Percentiles rank a stretch among this genome's conserved stretches.
These are phyloP conservation scores for Geotrichum bryndzae DNA, from an alignment of 1,139 yeast species.

Conservation along the genomic window DNA sequence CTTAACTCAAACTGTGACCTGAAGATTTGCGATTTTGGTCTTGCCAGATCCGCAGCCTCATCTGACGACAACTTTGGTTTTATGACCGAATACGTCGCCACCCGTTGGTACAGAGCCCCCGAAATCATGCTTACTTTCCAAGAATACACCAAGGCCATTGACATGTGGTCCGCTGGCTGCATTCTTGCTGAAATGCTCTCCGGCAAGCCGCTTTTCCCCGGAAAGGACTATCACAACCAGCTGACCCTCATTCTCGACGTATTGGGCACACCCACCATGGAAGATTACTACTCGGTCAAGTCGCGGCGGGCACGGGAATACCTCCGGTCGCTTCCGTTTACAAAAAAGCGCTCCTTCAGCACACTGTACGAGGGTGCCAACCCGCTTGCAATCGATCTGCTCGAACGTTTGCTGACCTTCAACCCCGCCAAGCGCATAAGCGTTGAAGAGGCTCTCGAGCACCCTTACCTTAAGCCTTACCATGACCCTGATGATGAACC, in stretches of 20 bases:
- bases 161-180: slow-evolving; percentile 96
- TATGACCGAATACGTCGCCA: slow-evolving; percentile 95
- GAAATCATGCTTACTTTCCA: slow-evolving; percentile 94
- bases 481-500: slow-evolving; percentile 88
- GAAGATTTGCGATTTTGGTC: slow-evolving; percentile 90
- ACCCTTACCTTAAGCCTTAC: slow-evolving; percentile 73
- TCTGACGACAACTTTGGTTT: slow-evolving; percentile 60
- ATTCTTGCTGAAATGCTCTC: slow-evolving; percentile 87
- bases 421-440: slow-evolving; percentile 74
- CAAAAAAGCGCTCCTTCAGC: slow-evolving; percentile 50
- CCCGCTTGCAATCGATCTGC: slow-evolving; percentile 70
- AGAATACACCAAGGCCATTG: slow-evolving; percentile 90
- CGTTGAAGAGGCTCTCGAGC: slow-evolving; percentile 73
- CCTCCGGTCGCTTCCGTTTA: slow-evolving; percentile 65
- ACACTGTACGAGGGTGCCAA: slow-evolving; percentile 51
- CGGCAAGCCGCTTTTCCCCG: slow-evolving; percentile 87
- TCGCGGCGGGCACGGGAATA: slow-evolving; percentile 83
- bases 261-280: slow-evolving; percentile 82
- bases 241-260: slow-evolving; percentile 79
- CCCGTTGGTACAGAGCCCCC: slow-evolving; percentile 96
- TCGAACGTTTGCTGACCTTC: slow-evolving; percentile 69
- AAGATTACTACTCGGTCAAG: slow-evolving; percentile 73
- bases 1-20: slow-evolving; percentile 90
- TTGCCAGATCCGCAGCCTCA: slow-evolving; percentile 60
- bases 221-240: slow-evolving; percentile 90